Evolutionary conservation across 2,329 filamentous ascomycete genomes (phyloP), one percentile per base, ranked within the genome.

Genomic region (Monilinia fructigena): DNA sequence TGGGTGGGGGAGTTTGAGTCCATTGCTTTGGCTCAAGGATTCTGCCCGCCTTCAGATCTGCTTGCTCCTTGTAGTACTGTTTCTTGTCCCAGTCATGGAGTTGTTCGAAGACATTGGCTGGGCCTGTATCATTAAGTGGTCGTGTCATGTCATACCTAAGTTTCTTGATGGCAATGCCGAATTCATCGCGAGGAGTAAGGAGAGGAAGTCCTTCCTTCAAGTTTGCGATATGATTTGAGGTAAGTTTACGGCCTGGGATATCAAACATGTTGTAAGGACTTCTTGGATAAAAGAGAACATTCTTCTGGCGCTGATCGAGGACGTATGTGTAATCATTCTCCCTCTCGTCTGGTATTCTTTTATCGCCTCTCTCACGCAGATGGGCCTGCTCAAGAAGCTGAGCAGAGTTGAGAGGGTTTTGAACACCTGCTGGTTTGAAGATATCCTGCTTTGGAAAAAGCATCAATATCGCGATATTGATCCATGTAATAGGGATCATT

Each of bases 1-100:
- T 62, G 45, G 65, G 65, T 47, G 65, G 67, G 16, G 67, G 67
- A 10, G 50, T 62, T 55, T 68, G 65, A 45, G 38, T 62, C 65
- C 67, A 68, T 47, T 50, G 54, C 35, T 67, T 67, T 65, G 38
- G 35, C 65, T 68, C 64, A 5, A 68, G 52, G 38, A 58, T 50
- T 42, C 58, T 48, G 40, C 35, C 50, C 8, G 52, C 55, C 40
- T 48, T 47, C 47, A 26, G 18, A 26, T 45, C 47, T 42, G 42
- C 50, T 3, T 16, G 54, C 11, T 50, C 63, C 38, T 42, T 54
- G 23, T 66, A 40, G 2, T 58, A 50, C 16, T 61, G 45, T 38
- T 48, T 63, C 50, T 61, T 59, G 8, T 63, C 61, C 26, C 55
- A 42, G 31, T 61, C 42, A 53, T 45, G 26, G n/a, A 54, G 42